Base-by-base conservation (phyloP, 768 basidiomycete genomes). In the Mycena latifolia region DNA sequence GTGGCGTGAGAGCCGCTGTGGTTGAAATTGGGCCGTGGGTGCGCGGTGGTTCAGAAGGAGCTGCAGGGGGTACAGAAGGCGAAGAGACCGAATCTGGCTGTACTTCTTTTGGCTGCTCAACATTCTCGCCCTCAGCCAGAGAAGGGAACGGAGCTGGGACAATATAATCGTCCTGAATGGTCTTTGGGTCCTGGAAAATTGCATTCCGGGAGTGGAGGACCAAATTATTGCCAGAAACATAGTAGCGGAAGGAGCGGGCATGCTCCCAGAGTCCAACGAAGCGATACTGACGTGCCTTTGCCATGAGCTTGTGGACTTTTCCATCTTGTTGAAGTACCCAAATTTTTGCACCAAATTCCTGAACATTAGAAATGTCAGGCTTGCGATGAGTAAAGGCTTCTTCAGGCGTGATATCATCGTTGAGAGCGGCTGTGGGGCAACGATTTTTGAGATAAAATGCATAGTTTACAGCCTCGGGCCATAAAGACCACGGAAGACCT, bases 301-400 rank as follows among this genome's bases (percentile, higher is more conserved):
- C 52, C 48, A 29, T 25, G 2, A 61, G 35, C 45, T 67, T 67
- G 48, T 61, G 58, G 29, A 57, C 47, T 47, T 50, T 55, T 27
- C 61, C 55, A 24, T 55, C 41, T 22, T 67, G 66, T 8, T 48
- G 55, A 7, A 67, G 28, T 5, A 67, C 66, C 66, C 74, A 52
- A 72, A 72, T 48, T 63, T 73, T 33, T 66, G 72, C 71, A 72
- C 76, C 29, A 75, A 39, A 67, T 73, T 67, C 37, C 61, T 75
- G 55, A 69, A 67, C 24, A 43, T 66, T 60, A 67, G 61, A 43
- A 69, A 71, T 25, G 27, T 67, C 28, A 2, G 61, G 66, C 29
- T 67, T 67, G 8, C 28, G 22, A 18, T 52, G 29, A 0, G 52
- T 54, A 80, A 69, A 14, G 69, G 67, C 12, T 74, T 78, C 68